Conservation (phyloP, 2,329 filamentous ascomycete genomes). For the Penicillium sp. region DNA sequence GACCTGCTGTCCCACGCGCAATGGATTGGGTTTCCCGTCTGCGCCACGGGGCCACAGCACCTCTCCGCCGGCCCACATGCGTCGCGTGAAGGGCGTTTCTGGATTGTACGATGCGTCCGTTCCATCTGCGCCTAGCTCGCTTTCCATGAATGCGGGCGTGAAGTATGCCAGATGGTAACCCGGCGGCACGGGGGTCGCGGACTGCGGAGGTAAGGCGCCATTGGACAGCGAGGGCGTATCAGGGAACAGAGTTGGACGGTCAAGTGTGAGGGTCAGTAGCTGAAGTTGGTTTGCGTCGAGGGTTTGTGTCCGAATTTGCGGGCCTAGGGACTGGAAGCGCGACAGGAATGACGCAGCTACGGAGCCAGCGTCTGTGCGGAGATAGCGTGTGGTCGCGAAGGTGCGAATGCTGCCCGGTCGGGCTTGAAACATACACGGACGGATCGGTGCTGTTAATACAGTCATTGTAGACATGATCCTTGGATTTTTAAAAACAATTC, state of each 20-base stretch:
- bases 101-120: constrained; percentile 64
- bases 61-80: constrained; percentile 69
- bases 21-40: constrained; percentile 35
- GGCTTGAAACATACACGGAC: not conserved
- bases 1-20: constrained; percentile 58
- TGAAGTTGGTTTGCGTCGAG: constrained; percentile 66
- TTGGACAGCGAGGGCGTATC: constrained; percentile 42
- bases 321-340: constrained; percentile 44
- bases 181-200: constrained; percentile 55
- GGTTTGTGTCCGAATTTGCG: constrained; percentile 50
- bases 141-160: constrained; percentile 58
- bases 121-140: constrained; percentile 59
- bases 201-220: constrained; percentile 33
- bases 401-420: constrained; percentile 4
- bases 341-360: constrained; percentile 45
- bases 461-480: not conserved
- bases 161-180: constrained; percentile 68
- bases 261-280: constrained; percentile 61
- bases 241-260: constrained; percentile 48
- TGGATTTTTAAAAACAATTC: not conserved
- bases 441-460: not conserved
- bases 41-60: constrained; percentile 52
- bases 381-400: constrained; percentile 8
- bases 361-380: constrained; percentile 26
- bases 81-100: constrained; percentile 59